Evolutionary conservation across 495 filamentous ascomycete genomes (phyloP), one percentile per base, ranked within the genome.

Genomic region (Rhypophila decipiens): DNA sequence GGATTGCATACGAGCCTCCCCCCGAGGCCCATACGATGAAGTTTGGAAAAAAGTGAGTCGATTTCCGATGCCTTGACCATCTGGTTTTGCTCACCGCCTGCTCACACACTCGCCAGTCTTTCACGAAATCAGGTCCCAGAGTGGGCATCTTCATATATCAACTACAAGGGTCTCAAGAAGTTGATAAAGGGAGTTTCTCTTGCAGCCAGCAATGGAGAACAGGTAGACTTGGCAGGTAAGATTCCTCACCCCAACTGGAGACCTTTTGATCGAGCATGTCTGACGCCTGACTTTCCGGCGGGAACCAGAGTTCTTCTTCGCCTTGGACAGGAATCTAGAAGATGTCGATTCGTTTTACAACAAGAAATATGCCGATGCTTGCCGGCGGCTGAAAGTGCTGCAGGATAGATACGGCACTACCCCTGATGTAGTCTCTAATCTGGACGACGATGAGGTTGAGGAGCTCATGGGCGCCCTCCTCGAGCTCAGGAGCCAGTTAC

Each of bases 91-190:
- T 12, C 18, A 37, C 11, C 31, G 39, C 33, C 49, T 5, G 18
- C 34, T 51, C 24, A 47, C 63, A 45, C 52, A 50, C 51, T 55
- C 53, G 21, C 60, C 60, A 89, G 84, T 71, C 77, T 98, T 42
- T 75, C 89, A 11, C 85, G 91, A 34, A 95, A 96, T 62, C 90
- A 96, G 60, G 93, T 97, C 46, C 93, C 93, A 10, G 93, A 98
- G 69, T 98, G 90, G 90, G 86, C 90, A 46, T 68, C 83, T 27
- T 82, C 77, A 15, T 98, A 98, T 59, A 95, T 98, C 70, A 85
- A 95, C 63, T 98, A 98, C 75, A 97, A 96, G 65, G 79, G 84
- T 31, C 69, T 97, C 60, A 98, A 98, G 71, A 91, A 93, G 73
- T 76, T 95, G 37, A 88, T 97, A 66, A 96, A 94, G 66, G 75